phyloP scores from a whole-genome alignment of 139 green algal species.

The Nannochloris sp. region DNA sequence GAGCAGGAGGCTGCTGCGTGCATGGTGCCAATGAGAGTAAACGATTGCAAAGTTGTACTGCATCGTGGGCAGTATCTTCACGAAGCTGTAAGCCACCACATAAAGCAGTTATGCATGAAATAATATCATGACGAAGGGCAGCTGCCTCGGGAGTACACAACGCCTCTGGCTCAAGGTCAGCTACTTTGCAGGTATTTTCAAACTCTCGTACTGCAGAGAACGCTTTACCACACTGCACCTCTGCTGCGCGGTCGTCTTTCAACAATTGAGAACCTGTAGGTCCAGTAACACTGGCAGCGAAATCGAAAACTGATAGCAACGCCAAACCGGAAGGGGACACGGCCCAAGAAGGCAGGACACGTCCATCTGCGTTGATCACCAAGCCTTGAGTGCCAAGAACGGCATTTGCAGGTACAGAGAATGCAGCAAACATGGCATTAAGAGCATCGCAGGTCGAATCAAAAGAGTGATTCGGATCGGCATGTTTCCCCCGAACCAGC shows the following conservation, averaged over 20 bases:
- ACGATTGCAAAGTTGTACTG: slow-evolving; percentile 31
- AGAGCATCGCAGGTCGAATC: not conserved
- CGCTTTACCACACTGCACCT: slow-evolving; percentile 27
- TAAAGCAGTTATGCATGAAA: slow-evolving; percentile 14
- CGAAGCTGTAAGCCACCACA: not conserved
- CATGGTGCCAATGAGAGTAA: not conserved
- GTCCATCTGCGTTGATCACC: slow-evolving; percentile 4
- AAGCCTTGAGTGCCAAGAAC: not conserved
- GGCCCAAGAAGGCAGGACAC: slow-evolving; percentile 16
- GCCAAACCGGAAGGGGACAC: not conserved
- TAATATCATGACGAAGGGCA: slow-evolving; percentile 7
- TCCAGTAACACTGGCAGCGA: not conserved
- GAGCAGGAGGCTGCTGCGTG: not conserved
- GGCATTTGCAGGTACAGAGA: slow-evolving; percentile 8
- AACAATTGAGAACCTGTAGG: slow-evolving; percentile 9
- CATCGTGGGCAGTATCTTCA: slow-evolving; percentile 31
- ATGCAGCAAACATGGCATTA: slow-evolving; percentile 1
- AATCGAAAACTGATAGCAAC: slow-evolving; percentile 6
- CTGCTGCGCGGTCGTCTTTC: slow-evolving; percentile 17
- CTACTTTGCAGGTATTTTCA: slow-evolving; percentile 18
- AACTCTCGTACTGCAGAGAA: slow-evolving; percentile 62
- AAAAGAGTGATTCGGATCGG: slow-evolving; percentile 5
- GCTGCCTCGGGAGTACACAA: slow-evolving; percentile 29
- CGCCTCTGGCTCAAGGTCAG: slow-evolving; percentile 14
- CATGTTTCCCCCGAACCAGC: slow-evolving; percentile 17